These are phyloP conservation scores for Cutaneotrichosporon mucoides DNA, from an alignment of 1,284 basidiomycete species.

Conservation along the genomic window DNA sequence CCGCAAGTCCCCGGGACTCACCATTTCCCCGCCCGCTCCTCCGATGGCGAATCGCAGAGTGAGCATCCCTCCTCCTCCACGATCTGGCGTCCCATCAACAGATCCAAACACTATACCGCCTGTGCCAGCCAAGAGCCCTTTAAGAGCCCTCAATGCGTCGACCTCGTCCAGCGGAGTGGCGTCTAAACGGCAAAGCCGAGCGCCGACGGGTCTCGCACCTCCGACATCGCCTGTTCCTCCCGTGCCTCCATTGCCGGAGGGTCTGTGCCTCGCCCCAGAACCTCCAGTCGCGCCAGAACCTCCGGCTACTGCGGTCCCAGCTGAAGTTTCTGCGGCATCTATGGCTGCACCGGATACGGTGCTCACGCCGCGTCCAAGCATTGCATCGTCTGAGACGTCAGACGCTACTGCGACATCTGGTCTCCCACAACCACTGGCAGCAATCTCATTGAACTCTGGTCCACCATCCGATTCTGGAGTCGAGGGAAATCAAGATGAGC, in stretches of 20 bases:
- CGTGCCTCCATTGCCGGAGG: constrained; percentile 5
- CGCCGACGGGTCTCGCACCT: neutral
- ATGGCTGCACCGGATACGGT: neutral
- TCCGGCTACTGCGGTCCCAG: neutral
- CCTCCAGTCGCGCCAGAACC: neutral
- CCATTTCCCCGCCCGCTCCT: constrained; percentile 24
- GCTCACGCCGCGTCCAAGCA: neutral
- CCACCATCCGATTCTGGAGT: neutral
- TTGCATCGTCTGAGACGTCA: neutral
- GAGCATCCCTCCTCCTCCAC: constrained; percentile 1
- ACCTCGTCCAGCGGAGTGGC: neutral
- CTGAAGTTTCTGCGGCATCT: too few relatives aligned
- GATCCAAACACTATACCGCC: constrained; percentile 24
- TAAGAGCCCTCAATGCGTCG: constrained; percentile 19
- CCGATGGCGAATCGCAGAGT: constrained; percentile 6
- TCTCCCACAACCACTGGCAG: neutral
- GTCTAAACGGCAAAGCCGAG: neutral
- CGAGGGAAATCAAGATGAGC: neutral
- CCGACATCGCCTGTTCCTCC: neutral
- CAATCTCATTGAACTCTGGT: constrained; percentile 1
- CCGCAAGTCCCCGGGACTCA: constrained; percentile 28
- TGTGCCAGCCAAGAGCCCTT: constrained; percentile 42
- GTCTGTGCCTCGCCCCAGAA: neutral
- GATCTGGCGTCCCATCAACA: neutral
- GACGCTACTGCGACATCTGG: neutral